Percentiles rank a stretch among this genome's conserved stretches.
Conservation (phyloP, 1,284 basidiomycete species). For the Athelia sp. region DNA sequence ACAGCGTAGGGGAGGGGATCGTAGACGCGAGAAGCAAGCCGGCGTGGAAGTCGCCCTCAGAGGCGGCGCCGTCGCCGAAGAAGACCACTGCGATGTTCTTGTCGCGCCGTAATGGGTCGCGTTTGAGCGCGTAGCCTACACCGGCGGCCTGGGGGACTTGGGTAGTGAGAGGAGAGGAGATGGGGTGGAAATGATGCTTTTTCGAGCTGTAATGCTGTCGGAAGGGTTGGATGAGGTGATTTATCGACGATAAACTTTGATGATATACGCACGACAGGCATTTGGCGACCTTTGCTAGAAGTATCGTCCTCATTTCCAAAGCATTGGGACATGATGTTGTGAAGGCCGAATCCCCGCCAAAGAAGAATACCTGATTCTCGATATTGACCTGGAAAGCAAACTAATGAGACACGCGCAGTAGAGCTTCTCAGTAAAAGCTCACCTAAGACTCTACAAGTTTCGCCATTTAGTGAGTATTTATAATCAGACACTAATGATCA, state of each 20-base stretch:
- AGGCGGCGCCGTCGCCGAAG: slow-evolving; percentile 85
- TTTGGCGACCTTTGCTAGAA: slow-evolving; percentile 84
- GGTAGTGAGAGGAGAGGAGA: slow-evolving; percentile 91
- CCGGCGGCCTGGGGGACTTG: slow-evolving; percentile 97
- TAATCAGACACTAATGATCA: slow-evolving; percentile 1
- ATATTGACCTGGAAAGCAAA: slow-evolving; percentile 59
- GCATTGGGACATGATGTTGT: slow-evolving; percentile 81
- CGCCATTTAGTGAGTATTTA: slow-evolving; percentile 1
- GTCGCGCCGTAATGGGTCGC: slow-evolving; percentile 67
- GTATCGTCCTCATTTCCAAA: slow-evolving; percentile 81
- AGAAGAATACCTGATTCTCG: slow-evolving; percentile 88
- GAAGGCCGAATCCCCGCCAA: slow-evolving; percentile 78
- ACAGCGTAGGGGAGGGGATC: slow-evolving; percentile 67
- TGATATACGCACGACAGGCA: slow-evolving; percentile 64
- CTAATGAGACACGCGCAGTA: not conserved
- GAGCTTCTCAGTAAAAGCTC: slow-evolving; percentile 9
- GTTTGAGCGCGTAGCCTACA: slow-evolving; percentile 84
- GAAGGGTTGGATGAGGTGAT: slow-evolving; percentile 4
- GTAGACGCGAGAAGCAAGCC: slow-evolving; percentile 76
- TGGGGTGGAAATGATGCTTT: slow-evolving; percentile 86
- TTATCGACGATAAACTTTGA: not conserved
- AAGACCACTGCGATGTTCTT: slow-evolving; percentile 84
- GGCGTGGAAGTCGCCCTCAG: slow-evolving; percentile 76
- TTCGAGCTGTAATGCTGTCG: slow-evolving; percentile 82
- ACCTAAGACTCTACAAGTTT: slow-evolving; percentile 54